Percentiles rank a stretch among this genome's conserved stretches.
Evolutionary conservation across 1,284 basidiomycete genomes (phyloP).

Genomic region (Austroboletus olivaceoglutinosus): DNA sequence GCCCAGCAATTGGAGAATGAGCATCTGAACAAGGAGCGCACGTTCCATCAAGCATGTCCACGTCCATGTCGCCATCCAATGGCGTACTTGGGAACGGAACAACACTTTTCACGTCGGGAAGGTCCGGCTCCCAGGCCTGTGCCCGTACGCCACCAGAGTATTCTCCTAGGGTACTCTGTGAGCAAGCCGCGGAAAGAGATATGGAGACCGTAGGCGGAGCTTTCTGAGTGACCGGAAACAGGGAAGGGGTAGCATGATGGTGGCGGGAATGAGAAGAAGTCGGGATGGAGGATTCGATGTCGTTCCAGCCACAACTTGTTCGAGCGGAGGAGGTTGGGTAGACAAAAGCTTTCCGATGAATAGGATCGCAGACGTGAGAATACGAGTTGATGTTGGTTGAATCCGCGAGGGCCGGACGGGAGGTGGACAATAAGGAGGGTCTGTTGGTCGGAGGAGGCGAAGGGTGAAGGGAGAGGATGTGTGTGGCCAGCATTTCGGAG

Average conservation of each 20-base stretch:
- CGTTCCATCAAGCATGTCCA: slow-evolving; percentile 34
- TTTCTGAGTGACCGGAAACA: slow-evolving; percentile 24
- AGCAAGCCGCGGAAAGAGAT: slow-evolving; percentile 31
- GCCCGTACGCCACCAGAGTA: not conserved
- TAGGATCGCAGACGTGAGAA: slow-evolving; percentile 1
- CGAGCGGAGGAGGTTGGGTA: slow-evolving; percentile 22
- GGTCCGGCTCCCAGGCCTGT: slow-evolving; percentile 19
- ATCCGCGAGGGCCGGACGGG: slow-evolving; percentile 23
- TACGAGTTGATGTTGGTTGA: slow-evolving; percentile 22
- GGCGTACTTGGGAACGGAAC: slow-evolving; percentile 29
- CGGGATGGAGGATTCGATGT: not conserved
- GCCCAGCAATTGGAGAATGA: not conserved
- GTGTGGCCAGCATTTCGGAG: slow-evolving; percentile 23
- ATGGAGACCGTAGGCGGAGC: slow-evolving; percentile 33
- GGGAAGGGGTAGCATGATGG: slow-evolving; percentile 10
- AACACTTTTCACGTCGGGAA: slow-evolving; percentile 31
- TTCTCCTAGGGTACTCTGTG: slow-evolving; percentile 14
- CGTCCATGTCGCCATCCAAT: slow-evolving; percentile 19
- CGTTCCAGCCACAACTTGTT: slow-evolving; percentile 11
- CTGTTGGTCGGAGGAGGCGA: not conserved
- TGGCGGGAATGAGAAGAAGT: slow-evolving; percentile 7
- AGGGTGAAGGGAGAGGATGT: slow-evolving; percentile 3
- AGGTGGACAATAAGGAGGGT: not conserved
- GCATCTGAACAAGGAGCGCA: slow-evolving; percentile 4
- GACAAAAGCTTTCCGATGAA: slow-evolving; percentile 10